Evolutionary conservation across 345 rosid species (phyloP).

Genomic region (Linum usitatissimum): DNA sequence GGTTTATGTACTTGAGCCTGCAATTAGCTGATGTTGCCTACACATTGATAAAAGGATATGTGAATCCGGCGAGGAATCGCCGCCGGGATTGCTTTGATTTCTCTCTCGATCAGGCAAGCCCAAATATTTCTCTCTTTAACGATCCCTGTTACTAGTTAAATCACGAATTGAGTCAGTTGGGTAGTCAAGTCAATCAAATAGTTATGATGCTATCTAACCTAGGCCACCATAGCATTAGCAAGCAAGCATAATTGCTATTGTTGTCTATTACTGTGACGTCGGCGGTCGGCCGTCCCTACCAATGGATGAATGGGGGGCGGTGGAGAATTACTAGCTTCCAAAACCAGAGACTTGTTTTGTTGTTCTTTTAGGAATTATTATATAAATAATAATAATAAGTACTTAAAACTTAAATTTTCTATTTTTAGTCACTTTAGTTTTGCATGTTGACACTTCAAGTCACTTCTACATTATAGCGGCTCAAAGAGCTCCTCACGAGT

Average conservation of each 20-base stretch:
- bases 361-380: no score
- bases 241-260: neutral
- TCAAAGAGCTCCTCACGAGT: no score
- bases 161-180: neutral
- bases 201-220: slow-evolving; percentile 13
- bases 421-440: no score
- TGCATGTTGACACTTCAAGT: no score
- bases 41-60: slow-evolving; percentile 37
- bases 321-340: no score
- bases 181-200: neutral
- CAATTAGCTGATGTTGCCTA: slow-evolving; percentile 50
- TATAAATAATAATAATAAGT: no score
- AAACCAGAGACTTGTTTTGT: no score
- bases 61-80: slow-evolving; percentile 18
- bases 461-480: no score
- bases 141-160: slow-evolving; percentile 9
- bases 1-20: slow-evolving; percentile 58
- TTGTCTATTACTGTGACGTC: no score
- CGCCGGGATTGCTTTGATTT: slow-evolving; percentile 58
- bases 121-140: neutral
- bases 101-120: slow-evolving; percentile 60
- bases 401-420: no score
- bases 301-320: no score
- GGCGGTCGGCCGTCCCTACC: no score
- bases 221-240: neutral